A percentile compares a stretch with the other conserved stretches of the same genome.
Conservation (phyloP, 208 protist genomes). For the Leptomonas seymouri region DNA sequence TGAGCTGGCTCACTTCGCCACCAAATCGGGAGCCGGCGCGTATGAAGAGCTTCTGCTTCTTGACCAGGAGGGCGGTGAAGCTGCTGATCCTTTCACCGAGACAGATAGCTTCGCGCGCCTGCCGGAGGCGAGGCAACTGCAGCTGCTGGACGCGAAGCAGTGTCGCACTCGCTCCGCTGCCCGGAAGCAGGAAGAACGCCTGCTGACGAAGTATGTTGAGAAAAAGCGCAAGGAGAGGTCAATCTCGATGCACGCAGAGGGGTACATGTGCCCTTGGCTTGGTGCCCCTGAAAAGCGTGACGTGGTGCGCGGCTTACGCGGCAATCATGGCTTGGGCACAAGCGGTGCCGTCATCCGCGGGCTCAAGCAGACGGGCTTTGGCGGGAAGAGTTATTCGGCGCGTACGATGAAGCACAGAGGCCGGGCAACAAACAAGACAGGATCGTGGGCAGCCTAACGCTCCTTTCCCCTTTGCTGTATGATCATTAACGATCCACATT, state of each 20-base stretch:
- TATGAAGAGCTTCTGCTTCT: slow-evolving; percentile 70
- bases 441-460: slow-evolving; percentile 79
- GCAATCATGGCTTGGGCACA: slow-evolving; percentile 22
- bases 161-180: slow-evolving; percentile 43
- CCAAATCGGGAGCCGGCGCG: slow-evolving; percentile 56
- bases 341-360: slow-evolving; percentile 61
- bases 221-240: slow-evolving; percentile 70
- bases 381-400: slow-evolving; percentile 83
- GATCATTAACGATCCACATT: too few species aligned
- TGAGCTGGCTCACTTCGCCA: slow-evolving; percentile 69
- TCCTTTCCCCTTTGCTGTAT: not conserved
- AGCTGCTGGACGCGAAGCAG: slow-evolving; percentile 23
- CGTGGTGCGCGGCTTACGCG: slow-evolving; percentile 46
- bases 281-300: slow-evolving; percentile 36
- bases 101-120: slow-evolving; percentile 29
- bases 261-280: slow-evolving; percentile 91
- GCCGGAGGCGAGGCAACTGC: slow-evolving; percentile 39
- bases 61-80: slow-evolving; percentile 28
- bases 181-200: slow-evolving; percentile 38
- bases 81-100: slow-evolving; percentile 54
- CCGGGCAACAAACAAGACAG: slow-evolving; percentile 82
- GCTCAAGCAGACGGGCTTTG: slow-evolving; percentile 79
- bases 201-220: slow-evolving; percentile 81
- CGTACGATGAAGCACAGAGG: slow-evolving; percentile 75
- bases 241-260: slow-evolving; percentile 84